These are phyloP conservation scores for Moringa oleifera DNA, from an alignment of 345 rosid genomes.

Conservation along the genomic window DNA sequence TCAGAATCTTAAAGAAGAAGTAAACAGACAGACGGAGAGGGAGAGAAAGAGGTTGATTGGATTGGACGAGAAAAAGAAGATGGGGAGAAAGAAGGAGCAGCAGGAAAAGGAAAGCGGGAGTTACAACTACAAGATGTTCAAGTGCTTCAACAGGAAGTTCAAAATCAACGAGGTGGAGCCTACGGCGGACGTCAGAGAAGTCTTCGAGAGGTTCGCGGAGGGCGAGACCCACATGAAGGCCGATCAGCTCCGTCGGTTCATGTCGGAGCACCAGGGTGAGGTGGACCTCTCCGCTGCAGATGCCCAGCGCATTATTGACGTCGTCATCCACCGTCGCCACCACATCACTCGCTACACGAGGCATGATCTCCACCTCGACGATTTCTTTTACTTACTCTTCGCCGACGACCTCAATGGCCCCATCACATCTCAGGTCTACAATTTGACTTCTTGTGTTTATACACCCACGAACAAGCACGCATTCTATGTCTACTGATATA, in stretches of 20 bases:
- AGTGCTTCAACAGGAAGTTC: constrained; percentile 74
- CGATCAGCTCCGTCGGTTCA: constrained; percentile 52
- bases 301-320: constrained; percentile 52
- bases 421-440: constrained; percentile 27
- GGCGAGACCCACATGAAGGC: constrained; percentile 41
- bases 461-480: too few species aligned
- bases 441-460: background rate
- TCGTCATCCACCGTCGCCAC: constrained; percentile 39
- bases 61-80: constrained; percentile 23
- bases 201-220: constrained; percentile 39
- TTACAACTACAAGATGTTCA: constrained; percentile 63
- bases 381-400: constrained; percentile 29
- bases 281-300: constrained; percentile 32
- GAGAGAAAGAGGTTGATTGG: constrained; percentile 37
- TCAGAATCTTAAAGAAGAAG: constrained; percentile 12
- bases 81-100: constrained; percentile 13
- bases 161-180: constrained; percentile 66
- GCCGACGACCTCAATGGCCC: constrained; percentile 42
- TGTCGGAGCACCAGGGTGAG: constrained; percentile 52
- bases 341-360: constrained; percentile 31
- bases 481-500: too few species aligned
- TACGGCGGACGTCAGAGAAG: constrained; percentile 59
- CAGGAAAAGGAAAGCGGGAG: constrained; percentile 24
- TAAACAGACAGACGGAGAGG: background rate
- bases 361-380: constrained; percentile 52